Base-by-base conservation (phyloP, 257 asterid genomes). In the Marsdenia floribunda region DNA sequence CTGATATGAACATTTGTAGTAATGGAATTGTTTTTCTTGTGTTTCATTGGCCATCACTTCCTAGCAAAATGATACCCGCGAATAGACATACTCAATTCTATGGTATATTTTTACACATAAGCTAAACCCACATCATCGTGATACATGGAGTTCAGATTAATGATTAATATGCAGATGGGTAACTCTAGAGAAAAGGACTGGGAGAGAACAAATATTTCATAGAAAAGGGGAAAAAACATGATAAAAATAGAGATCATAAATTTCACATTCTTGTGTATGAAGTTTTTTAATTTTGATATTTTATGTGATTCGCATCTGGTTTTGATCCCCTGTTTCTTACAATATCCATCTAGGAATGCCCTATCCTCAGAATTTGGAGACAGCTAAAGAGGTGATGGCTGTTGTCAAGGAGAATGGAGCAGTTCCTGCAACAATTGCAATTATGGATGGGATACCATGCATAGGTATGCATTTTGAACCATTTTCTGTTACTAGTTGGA, bases 401-500 rank as follows among this genome's bases (percentile, higher is more conserved):
- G 84, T 88, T 65, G 90, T 94, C 59, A 81, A 91, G 73, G 81
- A 86, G 65, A 89, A 90, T 74, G 98, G 96, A 83, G 98, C 99
- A 70, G 76, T 85, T 55, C 98, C 99, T 81, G 98, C 98, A 22
- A 94, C 98, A 76, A 78, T 90, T 55, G 97, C 97, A 79, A 94
- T 94, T 84, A 85, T 94, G 81, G 88, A 92, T 75, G 99, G 99
- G 18, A 69, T 85, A 73, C 97, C 98, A 2, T 84, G 90, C 82
- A 38, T 90, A 80, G 99, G 99, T 92, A 66, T 72, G 72, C 22
- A 63, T 64, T 16, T 16, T 6, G 24, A 16, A 35, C 38, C 14
- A 19, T 10, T 52, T 9, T 72, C 67, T 38, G 0, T 58, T 73
- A n/a, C 16, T 40, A 13, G 73, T 24, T 46, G 18, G 16, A 5